Conservation (phyloP, 495 filamentous ascomycete genomes). For the Aspergillus carlsbadensis region DNA sequence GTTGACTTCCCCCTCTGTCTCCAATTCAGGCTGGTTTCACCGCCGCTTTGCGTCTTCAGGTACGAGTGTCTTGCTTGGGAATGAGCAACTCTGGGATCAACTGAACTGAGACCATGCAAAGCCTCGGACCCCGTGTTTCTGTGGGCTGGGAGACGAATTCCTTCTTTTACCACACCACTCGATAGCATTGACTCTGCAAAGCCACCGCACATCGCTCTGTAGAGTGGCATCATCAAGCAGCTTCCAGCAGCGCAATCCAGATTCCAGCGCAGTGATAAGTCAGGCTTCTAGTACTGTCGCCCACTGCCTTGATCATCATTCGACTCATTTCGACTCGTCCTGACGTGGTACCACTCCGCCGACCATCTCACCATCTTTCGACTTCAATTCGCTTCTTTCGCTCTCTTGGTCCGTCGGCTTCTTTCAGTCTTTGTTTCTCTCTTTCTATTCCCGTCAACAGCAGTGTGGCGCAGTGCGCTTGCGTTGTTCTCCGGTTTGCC, state of each 20-base stretch:
- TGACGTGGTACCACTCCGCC: slow-evolving; percentile 9
- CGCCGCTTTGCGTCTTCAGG: slow-evolving; percentile 11
- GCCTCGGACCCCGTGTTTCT: background rate
- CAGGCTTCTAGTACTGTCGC: background rate
- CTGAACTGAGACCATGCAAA: slow-evolving; percentile 9
- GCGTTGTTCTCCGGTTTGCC: slow-evolving; percentile 2
- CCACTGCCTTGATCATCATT: slow-evolving; percentile 12
- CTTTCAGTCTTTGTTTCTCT: background rate
- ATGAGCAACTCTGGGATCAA: background rate
- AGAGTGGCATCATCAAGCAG: slow-evolving; percentile 19
- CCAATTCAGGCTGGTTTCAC: slow-evolving; percentile 11
- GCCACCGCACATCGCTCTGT: background rate
- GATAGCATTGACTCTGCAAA: background rate
- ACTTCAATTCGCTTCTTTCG: slow-evolving; percentile 2
- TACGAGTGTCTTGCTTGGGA: slow-evolving; percentile 8
- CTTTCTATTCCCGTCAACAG: background rate
- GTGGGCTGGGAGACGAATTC: background rate
- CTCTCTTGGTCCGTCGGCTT: background rate
- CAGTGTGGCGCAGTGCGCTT: slow-evolving; percentile 8
- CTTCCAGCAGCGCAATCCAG: slow-evolving; percentile 2
- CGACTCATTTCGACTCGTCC: background rate
- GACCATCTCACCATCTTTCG: background rate
- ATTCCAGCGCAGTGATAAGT: background rate
- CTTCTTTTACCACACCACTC: background rate
- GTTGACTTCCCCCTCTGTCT: background rate